phyloP scores from a whole-genome alignment of 306 rosid genomes.

The Myrica gale region DNA sequence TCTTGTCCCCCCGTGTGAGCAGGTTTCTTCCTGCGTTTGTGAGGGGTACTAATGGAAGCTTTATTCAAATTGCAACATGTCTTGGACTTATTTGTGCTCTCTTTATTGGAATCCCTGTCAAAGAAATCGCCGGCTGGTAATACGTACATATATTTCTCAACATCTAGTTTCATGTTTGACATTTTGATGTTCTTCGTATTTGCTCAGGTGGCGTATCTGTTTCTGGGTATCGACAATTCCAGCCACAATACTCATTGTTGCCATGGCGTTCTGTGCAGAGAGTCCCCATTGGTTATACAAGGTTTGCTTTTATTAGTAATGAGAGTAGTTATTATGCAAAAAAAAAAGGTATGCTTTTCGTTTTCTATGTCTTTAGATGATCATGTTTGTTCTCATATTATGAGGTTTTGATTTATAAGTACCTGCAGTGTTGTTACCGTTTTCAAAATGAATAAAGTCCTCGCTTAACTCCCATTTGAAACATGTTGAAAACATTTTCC shows the following conservation, averaged over 20 bases:
- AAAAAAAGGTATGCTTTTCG: no score
- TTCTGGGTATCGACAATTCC: conserved; percentile 86
- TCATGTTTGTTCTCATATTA: conserved; percentile 2
- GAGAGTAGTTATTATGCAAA: no score
- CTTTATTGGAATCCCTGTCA: conserved; percentile 87
- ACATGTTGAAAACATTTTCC: background rate
- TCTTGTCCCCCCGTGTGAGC: conserved; percentile 25
- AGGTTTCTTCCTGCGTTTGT: conserved; percentile 92
- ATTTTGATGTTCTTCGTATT: conserved; percentile 26
- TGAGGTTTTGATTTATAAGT: no score
- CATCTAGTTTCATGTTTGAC: conserved; percentile 20
- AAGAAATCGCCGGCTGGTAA: conserved; percentile 82
- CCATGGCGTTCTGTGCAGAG: conserved; percentile 84
- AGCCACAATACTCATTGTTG: conserved; percentile 67
- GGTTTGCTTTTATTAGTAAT: conserved; percentile 49
- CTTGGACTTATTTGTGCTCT: conserved; percentile 87
- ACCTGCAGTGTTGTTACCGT: background rate
- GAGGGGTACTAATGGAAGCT: conserved; percentile 92
- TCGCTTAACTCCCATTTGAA: background rate
- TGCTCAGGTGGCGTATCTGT: conserved; percentile 96
- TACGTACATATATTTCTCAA: conserved; percentile 19
- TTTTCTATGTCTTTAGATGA: conserved; percentile 22
- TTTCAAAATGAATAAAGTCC: background rate
- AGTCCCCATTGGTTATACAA: conserved; percentile 92
- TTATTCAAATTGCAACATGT: conserved; percentile 93